These are phyloP conservation scores for Excoecaria cochinchinensis DNA, from an alignment of 345 rosid genomes.

Conservation along the genomic window DNA sequence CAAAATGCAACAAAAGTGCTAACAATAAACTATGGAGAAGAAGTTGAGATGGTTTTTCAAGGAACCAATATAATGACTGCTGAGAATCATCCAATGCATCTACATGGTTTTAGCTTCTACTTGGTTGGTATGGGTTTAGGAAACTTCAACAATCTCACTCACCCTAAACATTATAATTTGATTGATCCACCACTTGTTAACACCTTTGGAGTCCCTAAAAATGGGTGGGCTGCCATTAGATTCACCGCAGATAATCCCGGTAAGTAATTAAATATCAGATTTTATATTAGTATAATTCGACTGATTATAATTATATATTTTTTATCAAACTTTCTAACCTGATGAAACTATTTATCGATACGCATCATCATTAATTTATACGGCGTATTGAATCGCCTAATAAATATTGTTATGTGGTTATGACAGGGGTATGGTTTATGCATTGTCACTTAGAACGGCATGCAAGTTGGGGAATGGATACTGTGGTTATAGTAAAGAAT, in stretches of 20 bases:
- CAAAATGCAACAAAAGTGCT: constrained; percentile 36
- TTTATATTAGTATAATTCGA: no score
- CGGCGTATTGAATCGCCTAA: no score
- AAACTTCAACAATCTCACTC: constrained; percentile 27
- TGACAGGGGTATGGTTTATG: constrained; percentile 38
- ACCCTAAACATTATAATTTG: constrained; percentile 30
- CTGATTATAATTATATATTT: no score
- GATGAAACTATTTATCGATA: no score
- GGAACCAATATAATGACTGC: constrained; percentile 34
- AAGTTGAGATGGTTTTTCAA: constrained; percentile 37
- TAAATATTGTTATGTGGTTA: no score
- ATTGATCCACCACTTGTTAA: constrained; percentile 36
- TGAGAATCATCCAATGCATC: constrained; percentile 40
- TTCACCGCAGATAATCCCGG: constrained; percentile 37
- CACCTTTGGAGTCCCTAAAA: constrained; percentile 29
- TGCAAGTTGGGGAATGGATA: constrained; percentile 3
- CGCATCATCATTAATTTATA: no score
- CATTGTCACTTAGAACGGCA: constrained; percentile 45
- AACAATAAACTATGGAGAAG: constrained; percentile 27
- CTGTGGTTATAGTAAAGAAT: constrained; percentile 7
- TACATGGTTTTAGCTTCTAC: constrained; percentile 37
- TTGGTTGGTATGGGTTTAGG: constrained; percentile 30
- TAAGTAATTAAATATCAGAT: not conserved
- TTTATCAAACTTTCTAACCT: no score
- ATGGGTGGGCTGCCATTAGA: constrained; percentile 38